Conservation (phyloP, 2,329 filamentous ascomycete species). For the Chaetomium strumarium region DNA sequence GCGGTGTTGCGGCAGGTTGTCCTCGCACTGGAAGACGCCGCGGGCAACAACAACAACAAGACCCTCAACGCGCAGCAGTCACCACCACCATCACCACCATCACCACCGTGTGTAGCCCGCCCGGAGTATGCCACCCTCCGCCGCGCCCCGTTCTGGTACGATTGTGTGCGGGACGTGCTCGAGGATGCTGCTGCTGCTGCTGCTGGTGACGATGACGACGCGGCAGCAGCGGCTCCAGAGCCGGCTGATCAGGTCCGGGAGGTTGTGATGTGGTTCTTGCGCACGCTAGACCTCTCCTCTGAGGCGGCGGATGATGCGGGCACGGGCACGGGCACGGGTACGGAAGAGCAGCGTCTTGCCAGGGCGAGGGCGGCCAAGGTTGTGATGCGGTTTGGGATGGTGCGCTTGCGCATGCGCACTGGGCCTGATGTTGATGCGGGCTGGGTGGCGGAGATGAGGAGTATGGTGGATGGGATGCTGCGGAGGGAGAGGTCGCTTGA, state of each 20-base stretch:
- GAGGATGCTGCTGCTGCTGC: conserved; percentile 30
- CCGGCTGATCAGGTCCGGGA: conserved; percentile 20
- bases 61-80: conserved; percentile 21
- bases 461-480: conserved; percentile 45
- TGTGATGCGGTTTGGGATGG: conserved; percentile 37
- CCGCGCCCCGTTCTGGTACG: conserved; percentile 49
- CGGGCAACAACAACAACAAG: conserved; percentile 16
- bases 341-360: conserved; percentile 45
- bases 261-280: conserved; percentile 36
- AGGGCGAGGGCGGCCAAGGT: conserved; percentile 42
- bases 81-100: conserved; percentile 38
- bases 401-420: too few relatives aligned
- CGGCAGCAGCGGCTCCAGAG: too few relatives aligned
- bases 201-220: conserved; percentile 22
- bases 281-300: conserved; percentile 43
- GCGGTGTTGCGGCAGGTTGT: conserved; percentile 37
- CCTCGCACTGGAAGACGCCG: conserved; percentile 29
- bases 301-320: conserved; percentile 42
- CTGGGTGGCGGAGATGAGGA: conserved; percentile 29
- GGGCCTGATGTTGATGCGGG: conserved; percentile 10
- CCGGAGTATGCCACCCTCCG: conserved; percentile 32
- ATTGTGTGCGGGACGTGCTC: conserved; percentile 43
- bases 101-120: too few relatives aligned
- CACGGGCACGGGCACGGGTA: too few relatives aligned
- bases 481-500: conserved; percentile 36